These are phyloP conservation scores for Pyrenophora graminea DNA, from an alignment of 2,329 filamentous ascomycete species.

Conservation along the genomic window DNA sequence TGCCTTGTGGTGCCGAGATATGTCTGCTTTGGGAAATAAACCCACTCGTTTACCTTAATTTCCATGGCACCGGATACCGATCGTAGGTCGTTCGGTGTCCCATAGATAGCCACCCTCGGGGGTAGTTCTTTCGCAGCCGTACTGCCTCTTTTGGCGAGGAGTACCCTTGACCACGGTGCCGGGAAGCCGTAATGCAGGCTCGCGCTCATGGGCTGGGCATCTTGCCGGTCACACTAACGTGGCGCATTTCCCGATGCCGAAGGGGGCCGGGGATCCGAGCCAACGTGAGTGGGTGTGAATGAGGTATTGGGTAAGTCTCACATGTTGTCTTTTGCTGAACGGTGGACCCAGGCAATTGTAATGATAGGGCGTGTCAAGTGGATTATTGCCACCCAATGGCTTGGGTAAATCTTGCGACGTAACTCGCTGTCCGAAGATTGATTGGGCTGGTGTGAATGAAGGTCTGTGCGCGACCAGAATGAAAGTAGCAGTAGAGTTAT, in stretches of 20 bases:
- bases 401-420: slow-evolving; percentile 8
- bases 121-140: slow-evolving; percentile 9
- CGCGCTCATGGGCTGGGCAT: slow-evolving; percentile 26
- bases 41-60: background rate
- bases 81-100: slow-evolving; percentile 3
- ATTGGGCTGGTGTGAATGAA: slow-evolving; percentile 12
- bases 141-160: slow-evolving; percentile 2
- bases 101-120: slow-evolving; percentile 17
- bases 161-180: slow-evolving; percentile 17
- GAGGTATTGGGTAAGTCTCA: slow-evolving; percentile 25
- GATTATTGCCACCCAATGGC: slow-evolving; percentile 4
- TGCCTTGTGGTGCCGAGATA: background rate
- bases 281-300: slow-evolving; percentile 17
- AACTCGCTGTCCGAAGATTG: slow-evolving; percentile 25
- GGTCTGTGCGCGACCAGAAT: slow-evolving; percentile 15
- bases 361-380: slow-evolving; percentile 1
- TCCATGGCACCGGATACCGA: slow-evolving; percentile 17
- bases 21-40: background rate
- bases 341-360: background rate
- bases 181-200: slow-evolving; percentile 16
- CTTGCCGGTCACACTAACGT: slow-evolving; percentile 23
- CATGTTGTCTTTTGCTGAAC: slow-evolving; percentile 1
- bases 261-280: slow-evolving; percentile 5
- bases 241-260: slow-evolving; percentile 29
- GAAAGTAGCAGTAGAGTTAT: slow-evolving; percentile 14